Conservation (phyloP, 306 rosid species). For the Vigna trinervia region DNA sequence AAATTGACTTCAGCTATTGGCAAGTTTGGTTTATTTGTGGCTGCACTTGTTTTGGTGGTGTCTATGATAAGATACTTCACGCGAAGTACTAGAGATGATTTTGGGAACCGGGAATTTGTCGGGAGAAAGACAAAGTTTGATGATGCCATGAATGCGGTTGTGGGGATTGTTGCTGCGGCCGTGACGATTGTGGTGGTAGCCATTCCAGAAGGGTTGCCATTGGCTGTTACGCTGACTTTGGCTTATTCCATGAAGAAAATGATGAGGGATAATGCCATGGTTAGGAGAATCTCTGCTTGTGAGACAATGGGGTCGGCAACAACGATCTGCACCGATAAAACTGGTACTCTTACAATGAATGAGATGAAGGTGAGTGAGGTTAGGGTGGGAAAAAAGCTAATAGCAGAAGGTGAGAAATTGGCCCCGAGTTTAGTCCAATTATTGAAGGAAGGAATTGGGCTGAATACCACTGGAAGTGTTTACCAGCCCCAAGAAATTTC, state of each 20-base stretch:
- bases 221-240: slow-evolving; percentile 11
- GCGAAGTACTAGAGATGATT: neutral
- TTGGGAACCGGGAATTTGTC: slow-evolving; percentile 1
- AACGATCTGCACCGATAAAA: slow-evolving; percentile 9
- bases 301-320: slow-evolving; percentile 22
- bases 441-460: slow-evolving; percentile 1
- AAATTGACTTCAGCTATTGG: slow-evolving; percentile 3
- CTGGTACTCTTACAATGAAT: slow-evolving; percentile 13
- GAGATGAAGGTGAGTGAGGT: slow-evolving; percentile 14
- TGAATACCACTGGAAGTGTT: slow-evolving; percentile 23
- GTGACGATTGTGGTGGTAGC: slow-evolving; percentile 15
- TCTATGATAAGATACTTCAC: neutral
- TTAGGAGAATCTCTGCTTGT: slow-evolving; percentile 12
- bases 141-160: slow-evolving; percentile 10
- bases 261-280: slow-evolving; percentile 28
- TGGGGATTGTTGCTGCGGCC: neutral
- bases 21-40: neutral
- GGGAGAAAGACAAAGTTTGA: neutral
- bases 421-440: neutral
- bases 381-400: neutral
- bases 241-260: slow-evolving; percentile 31
- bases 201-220: slow-evolving; percentile 4
- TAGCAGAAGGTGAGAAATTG: neutral
- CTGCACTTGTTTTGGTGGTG: neutral
- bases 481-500: neutral